phyloP scores from a whole-genome alignment of 352 stramenopile species.

The Blastocystis hominis region DNA sequence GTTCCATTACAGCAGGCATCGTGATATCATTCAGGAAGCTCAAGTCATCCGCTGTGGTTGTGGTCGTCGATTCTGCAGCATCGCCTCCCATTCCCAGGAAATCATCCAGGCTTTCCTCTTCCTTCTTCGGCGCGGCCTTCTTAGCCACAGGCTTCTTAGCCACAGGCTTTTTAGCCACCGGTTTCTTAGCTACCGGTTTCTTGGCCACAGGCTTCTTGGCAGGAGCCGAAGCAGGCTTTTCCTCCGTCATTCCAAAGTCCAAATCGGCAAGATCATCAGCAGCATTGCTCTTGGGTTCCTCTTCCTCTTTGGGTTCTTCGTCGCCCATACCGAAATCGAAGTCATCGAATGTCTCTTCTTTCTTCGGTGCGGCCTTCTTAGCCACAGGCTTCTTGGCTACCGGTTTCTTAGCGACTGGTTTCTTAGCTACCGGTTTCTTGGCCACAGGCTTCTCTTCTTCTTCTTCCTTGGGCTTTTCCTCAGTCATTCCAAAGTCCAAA shows the following conservation, averaged over 20 bases:
- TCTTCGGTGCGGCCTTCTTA: background rate
- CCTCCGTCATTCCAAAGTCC: background rate
- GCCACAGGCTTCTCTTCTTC: background rate
- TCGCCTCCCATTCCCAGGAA: constrained; percentile 31
- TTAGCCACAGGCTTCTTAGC: background rate
- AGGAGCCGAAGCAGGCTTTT: background rate
- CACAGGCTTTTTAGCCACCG: background rate
- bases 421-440: background rate
- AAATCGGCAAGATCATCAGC: background rate
- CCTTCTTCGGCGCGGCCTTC: background rate
- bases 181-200: background rate
- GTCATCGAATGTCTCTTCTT: background rate
- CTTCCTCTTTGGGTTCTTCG: background rate
- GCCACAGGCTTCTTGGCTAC: background rate
- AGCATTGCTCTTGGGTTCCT: background rate
- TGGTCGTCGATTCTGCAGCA: background rate
- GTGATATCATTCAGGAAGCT: constrained; percentile 35
- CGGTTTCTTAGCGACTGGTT: background rate
- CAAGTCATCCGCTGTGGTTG: background rate
- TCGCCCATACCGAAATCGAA: background rate
- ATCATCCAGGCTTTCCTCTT: background rate
- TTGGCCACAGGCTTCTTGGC: background rate
- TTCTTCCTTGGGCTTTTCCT: background rate
- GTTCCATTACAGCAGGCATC: background rate
- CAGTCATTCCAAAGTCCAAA: background rate